Base-by-base conservation (phyloP, 225 moss, liverwort and hornwort species). In the Pseudoscleropodium purum region DNA sequence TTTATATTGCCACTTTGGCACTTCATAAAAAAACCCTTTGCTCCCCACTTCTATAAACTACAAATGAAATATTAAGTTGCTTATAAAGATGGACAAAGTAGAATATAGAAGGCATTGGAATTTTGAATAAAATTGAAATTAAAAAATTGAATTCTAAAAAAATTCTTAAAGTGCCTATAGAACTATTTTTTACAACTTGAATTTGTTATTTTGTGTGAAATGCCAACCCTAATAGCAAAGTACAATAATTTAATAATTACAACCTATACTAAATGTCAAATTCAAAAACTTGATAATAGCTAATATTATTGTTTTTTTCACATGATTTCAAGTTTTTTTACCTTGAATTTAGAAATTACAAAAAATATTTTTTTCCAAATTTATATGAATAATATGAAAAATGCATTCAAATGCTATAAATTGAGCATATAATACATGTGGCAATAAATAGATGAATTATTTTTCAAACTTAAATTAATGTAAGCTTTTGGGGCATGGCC, bases 91-190 rank as follows among this genome's bases (percentile, higher is more conserved):
- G 23, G n/a, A 69, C 23, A 23, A 69, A n/a, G 7, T 0, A 2
- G 0, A 1, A 23, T 23, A n/a, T 21, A 37, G 6, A n/a, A 69
- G 13, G 13, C 0, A 0, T 12, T 37, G 23, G n/a, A n/a, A n/a
- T 68, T 68, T 68, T 12, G 21, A 68, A 68, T 37, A 20, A 67
- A 37, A 37, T 21, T 5, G 1, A 59, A 52, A 16, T 15, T 52
- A n/a, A n/a, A 20, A 67, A 37, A 37, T 21, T 5, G 1, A 59
- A 52, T 4, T 15, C 16, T 16, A 15, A 52, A 21, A 16, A 52
- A 21, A 69, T 23, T n/a, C 6, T 69, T 0, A n/a, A 69, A 69
- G 13, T 2, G 0, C 23, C 7, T n/a, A 7, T 2, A 23, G 7
- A 69, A 69, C 7, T 4, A n/a, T 13, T 68, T 37, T 12, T 68